Evolutionary conservation across 495 filamentous ascomycete genomes (phyloP).

Genomic region (Penicillium cataractarum): DNA sequence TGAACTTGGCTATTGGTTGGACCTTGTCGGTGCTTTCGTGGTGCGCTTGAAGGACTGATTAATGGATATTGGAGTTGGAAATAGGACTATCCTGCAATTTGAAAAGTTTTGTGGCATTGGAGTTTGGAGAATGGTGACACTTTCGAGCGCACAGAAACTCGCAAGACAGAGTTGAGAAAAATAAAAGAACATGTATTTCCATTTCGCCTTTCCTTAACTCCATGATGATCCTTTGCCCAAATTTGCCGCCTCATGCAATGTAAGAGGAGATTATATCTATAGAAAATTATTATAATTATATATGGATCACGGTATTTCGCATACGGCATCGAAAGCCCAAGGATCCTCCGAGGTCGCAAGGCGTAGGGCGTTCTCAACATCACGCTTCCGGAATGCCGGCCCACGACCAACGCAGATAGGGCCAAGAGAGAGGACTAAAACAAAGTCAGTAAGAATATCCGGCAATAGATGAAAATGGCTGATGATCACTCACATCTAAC

Average conservation of each 20-base stretch:
- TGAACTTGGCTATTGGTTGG: background rate
- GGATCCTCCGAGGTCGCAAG: constrained; percentile 26
- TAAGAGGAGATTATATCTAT: background rate
- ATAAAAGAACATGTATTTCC: too few species aligned
- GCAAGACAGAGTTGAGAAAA: background rate
- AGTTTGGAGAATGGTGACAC: background rate
- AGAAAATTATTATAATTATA: background rate
- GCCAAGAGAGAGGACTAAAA: constrained; percentile 24
- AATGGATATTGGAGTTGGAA: background rate
- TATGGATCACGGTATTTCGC: background rate
- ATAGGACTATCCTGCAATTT: background rate
- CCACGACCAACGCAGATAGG: constrained; percentile 35
- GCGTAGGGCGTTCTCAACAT: constrained; percentile 33
- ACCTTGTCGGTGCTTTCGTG: background rate
- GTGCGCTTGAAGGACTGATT: background rate
- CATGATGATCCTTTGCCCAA: background rate
- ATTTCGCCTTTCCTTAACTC: too few species aligned
- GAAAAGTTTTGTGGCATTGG: background rate
- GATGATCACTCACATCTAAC: constrained; percentile 27
- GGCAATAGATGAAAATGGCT: background rate
- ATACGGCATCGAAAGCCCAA: constrained; percentile 15
- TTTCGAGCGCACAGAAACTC: background rate
- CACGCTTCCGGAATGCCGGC: constrained; percentile 30
- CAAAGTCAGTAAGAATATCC: constrained; percentile 16
- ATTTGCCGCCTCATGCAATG: background rate